Percentiles rank a stretch among this genome's conserved stretches.
Conservation (phyloP, 108 stramenopile species). For the Cyclostephanos tholiformis region DNA sequence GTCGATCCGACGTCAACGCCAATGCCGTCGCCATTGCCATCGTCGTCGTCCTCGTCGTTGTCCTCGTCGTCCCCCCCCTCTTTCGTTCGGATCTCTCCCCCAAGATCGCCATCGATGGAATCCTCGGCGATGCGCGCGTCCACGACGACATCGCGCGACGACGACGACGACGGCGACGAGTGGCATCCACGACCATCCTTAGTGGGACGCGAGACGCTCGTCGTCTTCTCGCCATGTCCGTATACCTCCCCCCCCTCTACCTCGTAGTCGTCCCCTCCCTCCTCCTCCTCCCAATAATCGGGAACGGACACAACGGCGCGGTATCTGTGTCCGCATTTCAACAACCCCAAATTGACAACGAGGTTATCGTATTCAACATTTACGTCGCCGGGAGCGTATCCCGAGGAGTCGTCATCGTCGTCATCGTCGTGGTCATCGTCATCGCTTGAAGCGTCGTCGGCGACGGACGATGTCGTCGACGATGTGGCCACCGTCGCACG, state of each 20-base stretch:
- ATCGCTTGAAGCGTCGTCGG: neutral
- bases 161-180: neutral
- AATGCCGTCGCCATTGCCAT: neutral
- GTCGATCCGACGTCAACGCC: neutral
- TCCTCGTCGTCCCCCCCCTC: neutral
- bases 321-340: slow-evolving; percentile 44
- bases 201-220: neutral
- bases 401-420: slow-evolving; percentile 1
- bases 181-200: too few species aligned
- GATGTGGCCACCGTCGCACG: neutral
- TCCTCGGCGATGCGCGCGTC: slow-evolving; percentile 27
- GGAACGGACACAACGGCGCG: slow-evolving; percentile 28
- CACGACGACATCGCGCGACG: neutral
- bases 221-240: too few species aligned
- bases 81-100: slow-evolving; percentile 16
- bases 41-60: neutral
- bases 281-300: neutral
- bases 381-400: too few species aligned
- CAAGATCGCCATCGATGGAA: slow-evolving; percentile 32
- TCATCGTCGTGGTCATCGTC: neutral
- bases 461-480: neutral
- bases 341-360: slow-evolving; percentile 28
- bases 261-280: neutral
- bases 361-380: slow-evolving; percentile 15
- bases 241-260: neutral